These are phyloP conservation scores for Aureobasidium mangrovei DNA, from an alignment of 2,329 filamentous ascomycete genomes.

Conservation along the genomic window DNA sequence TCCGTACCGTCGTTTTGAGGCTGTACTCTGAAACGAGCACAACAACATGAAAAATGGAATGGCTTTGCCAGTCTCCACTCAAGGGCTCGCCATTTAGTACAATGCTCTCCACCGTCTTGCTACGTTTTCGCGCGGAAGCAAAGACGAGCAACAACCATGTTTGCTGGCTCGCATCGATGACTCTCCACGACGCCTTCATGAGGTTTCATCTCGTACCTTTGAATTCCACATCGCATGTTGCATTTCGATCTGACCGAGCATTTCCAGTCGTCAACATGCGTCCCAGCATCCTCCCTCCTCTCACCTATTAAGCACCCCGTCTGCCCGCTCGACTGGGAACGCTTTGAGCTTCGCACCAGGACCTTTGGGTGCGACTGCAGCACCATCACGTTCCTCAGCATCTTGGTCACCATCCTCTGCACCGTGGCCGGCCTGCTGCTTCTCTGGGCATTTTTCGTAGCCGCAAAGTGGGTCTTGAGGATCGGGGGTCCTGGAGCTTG, in stretches of 20 bases:
- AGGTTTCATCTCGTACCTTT: background rate
- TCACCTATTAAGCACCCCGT: slow-evolving; percentile 29
- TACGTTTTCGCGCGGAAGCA: too few species aligned
- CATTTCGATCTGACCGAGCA: background rate
- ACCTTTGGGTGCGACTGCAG: slow-evolving; percentile 39
- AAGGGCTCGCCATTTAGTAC: too few species aligned
- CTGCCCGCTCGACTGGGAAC: slow-evolving; percentile 32
- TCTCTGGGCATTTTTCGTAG: too few species aligned
- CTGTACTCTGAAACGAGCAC: too few species aligned
- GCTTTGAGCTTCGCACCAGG: slow-evolving; percentile 38
- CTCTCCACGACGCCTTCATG: background rate
- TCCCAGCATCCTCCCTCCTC: slow-evolving; percentile 34
- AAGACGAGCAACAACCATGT: background rate
- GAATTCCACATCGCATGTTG: background rate
- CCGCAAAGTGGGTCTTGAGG: too few species aligned
- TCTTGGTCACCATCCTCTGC: slow-evolving; percentile 34
- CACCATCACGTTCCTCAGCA: slow-evolving; percentile 37
- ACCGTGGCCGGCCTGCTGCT: slow-evolving; percentile 27
- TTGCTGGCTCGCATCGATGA: background rate
- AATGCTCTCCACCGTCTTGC: too few species aligned
- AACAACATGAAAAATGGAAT: background rate
- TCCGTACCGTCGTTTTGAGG: too few species aligned
- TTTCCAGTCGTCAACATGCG: slow-evolving; percentile 32
- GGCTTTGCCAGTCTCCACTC: background rate
- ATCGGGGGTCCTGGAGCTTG: too few species aligned